Base-by-base conservation (phyloP, 2,329 filamentous ascomycete genomes). In the Fusarium oligoseptatum region DNA sequence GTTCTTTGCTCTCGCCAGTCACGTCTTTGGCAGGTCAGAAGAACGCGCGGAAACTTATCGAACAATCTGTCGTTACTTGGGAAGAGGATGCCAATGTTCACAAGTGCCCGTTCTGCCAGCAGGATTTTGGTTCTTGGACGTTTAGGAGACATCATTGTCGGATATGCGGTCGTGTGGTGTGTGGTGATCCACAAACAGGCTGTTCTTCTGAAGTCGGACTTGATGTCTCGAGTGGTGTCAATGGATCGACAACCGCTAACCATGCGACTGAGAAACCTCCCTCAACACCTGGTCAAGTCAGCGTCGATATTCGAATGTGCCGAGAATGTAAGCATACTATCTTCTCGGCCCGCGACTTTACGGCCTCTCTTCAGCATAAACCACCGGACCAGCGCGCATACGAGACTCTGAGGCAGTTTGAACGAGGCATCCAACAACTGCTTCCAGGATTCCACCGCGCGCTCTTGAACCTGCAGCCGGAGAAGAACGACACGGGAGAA, bases 101-200 rank as follows among this genome's bases (percentile, higher is more conserved):
- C 2, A 92, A 92, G 73, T 99, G 97, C 80, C 97, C 97, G 0
- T 98, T 98, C 80, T 99, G 97, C 79, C 94, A 97, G 80, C 97
- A 99, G 79, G 95, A 98, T 66, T 99, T 99, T 82, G 93, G 95
- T 1, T 93, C 92, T 15, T 98, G 98, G 89, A 94, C 95, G 2
- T 97, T 98, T 79, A 91, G 97, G 78, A 88, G 97, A 76, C 97
- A 98, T 82, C 97, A 99, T 83, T 99, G 97, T 83, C 91, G 97
- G 64, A 92, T 97, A 83, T 99, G 97, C 79, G 97, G 97, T 4
- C 91, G 93, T 50, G 95, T 99, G 0, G 95, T 99, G 0, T 99
- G 97, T 80, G 95, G 95, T 14, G 97, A 99, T 82, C 90, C 90
- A 0, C 89, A 90, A 67, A 99, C 97, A 0, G 91, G 84, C 4